These are phyloP conservation scores for Trichoderma afroharzianum DNA, from an alignment of 2,329 filamentous ascomycete genomes.

Conservation along the genomic window DNA sequence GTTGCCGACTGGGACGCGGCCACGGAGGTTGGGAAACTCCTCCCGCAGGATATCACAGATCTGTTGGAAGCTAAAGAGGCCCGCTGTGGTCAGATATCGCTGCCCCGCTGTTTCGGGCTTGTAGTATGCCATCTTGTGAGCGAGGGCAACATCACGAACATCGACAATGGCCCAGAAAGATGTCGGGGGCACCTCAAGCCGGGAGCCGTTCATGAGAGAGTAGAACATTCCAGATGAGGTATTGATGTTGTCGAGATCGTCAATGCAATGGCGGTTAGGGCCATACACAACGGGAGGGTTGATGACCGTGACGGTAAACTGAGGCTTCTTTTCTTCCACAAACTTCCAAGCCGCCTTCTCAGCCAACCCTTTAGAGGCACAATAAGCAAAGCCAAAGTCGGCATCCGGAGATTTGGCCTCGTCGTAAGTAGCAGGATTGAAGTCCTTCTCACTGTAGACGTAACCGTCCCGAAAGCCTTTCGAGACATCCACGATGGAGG, in stretches of 20 bases:
- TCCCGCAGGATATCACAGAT: slow-evolving; percentile 46
- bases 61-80: slow-evolving; percentile 26
- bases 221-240: slow-evolving; percentile 28
- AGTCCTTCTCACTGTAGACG: slow-evolving; percentile 42
- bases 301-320: slow-evolving; percentile 25
- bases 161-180: slow-evolving; percentile 24
- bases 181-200: slow-evolving; percentile 23
- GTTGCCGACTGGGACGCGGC: slow-evolving; percentile 39
- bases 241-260: slow-evolving; percentile 22
- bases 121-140: slow-evolving; percentile 25
- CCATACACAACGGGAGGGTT: slow-evolving; percentile 29
- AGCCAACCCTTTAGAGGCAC: slow-evolving; percentile 25
- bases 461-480: not conserved
- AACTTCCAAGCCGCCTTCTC: slow-evolving; percentile 31
- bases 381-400: slow-evolving; percentile 14
- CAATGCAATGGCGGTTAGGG: slow-evolving; percentile 20
- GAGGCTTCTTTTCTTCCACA: slow-evolving; percentile 25
- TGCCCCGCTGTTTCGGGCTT: slow-evolving; percentile 24
- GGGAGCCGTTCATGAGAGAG: slow-evolving; percentile 29
- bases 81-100: slow-evolving; percentile 27
- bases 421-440: slow-evolving; percentile 39
- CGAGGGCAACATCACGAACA: slow-evolving; percentile 29
- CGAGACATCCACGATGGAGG: slow-evolving; percentile 35
- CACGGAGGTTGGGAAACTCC: slow-evolving; percentile 49
- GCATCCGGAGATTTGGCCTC: slow-evolving; percentile 22